Percentiles rank a stretch among this genome's conserved stretches.
Evolutionary conservation across 139 green algal genomes (phyloP).

Genomic region (Haematococcus sp.): DNA sequence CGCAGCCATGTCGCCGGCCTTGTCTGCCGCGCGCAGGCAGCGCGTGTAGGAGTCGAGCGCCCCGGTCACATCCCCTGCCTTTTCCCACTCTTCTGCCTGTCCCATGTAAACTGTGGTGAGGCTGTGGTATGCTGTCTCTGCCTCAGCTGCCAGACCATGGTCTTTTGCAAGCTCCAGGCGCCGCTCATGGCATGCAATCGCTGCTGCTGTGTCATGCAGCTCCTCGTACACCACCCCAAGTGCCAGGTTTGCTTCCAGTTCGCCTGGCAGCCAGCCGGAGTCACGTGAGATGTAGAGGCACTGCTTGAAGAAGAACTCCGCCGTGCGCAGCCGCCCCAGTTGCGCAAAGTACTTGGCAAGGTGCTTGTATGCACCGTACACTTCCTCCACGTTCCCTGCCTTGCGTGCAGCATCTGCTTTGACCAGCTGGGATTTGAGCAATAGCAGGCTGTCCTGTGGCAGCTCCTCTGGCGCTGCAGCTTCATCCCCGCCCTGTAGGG

Average conservation of each 20-base stretch:
- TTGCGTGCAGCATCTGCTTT: slow-evolving; percentile 31
- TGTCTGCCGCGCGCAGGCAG: slow-evolving; percentile 44
- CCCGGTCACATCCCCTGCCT: slow-evolving; percentile 10
- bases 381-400: slow-evolving; percentile 4
- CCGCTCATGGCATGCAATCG: slow-evolving; percentile 53
- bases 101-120: slow-evolving; percentile 45
- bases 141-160: slow-evolving; percentile 17
- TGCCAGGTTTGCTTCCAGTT: slow-evolving; percentile 57
- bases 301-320: slow-evolving; percentile 50
- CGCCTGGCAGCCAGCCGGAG: slow-evolving; percentile 28
- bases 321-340: slow-evolving; percentile 36
- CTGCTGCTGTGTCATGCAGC: slow-evolving; percentile 34
- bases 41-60: slow-evolving; percentile 38
- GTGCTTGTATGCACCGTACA: slow-evolving; percentile 38
- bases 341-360: slow-evolving; percentile 53
- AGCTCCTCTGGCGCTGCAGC: slow-evolving; percentile 12
- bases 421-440: slow-evolving; percentile 48
- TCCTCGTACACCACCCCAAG: slow-evolving; percentile 58
- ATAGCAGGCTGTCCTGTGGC: slow-evolving; percentile 32
- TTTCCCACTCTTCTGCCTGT: slow-evolving; percentile 48
- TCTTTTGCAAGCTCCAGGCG: slow-evolving; percentile 39
- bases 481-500: not conserved
- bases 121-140: slow-evolving; percentile 30
- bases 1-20: slow-evolving; percentile 31
- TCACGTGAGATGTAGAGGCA: slow-evolving; percentile 18